Percentiles rank a stretch among this genome's conserved stretches.
Evolutionary conservation across 225 moss, liverwort and hornwort genomes (phyloP).

Genomic region (Physcomitrellopsis africana): DNA sequence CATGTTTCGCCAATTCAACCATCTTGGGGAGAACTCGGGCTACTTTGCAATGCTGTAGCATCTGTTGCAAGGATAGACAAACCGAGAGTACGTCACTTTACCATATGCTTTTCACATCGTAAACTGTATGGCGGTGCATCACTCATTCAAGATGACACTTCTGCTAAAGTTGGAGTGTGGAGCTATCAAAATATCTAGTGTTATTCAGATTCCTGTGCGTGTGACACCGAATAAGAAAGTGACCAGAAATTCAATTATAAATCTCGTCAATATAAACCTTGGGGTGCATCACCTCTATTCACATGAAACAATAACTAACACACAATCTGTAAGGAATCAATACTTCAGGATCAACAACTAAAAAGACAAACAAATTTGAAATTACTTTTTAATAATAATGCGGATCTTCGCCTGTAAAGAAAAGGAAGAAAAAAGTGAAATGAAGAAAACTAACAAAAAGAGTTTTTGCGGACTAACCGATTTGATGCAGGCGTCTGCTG

Average conservation of each 20-base stretch:
- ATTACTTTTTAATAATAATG: background rate
- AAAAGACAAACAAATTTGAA: background rate
- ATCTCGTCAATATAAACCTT: slow-evolving; percentile 10
- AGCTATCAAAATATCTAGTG: slow-evolving; percentile 18
- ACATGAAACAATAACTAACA: slow-evolving; percentile 19
- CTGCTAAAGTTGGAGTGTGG: background rate
- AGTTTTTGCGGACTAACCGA: slow-evolving; percentile 49
- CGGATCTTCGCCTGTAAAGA: background rate
- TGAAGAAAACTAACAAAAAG: no score
- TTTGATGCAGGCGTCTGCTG: slow-evolving; percentile 96
- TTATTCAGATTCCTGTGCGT: no score
- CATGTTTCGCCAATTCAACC: slow-evolving; percentile 93
- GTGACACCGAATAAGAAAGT: background rate
- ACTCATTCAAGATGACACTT: slow-evolving; percentile 18
- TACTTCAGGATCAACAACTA: slow-evolving; percentile 17
- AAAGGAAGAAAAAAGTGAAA: background rate
- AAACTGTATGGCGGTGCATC: background rate
- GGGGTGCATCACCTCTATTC: slow-evolving; percentile 15
- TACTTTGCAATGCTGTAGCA: slow-evolving; percentile 88
- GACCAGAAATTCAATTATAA: slow-evolving; percentile 8
- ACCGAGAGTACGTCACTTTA: slow-evolving; percentile 2
- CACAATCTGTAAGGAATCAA: slow-evolving; percentile 13
- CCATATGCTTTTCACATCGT: slow-evolving; percentile 10
- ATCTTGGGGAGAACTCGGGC: slow-evolving; percentile 87
- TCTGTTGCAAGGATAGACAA: slow-evolving; percentile 46